Evolutionary conservation across 768 basidiomycete genomes (phyloP), one percentile per base, ranked within the genome.

Genomic region (Grammothele lineata): DNA sequence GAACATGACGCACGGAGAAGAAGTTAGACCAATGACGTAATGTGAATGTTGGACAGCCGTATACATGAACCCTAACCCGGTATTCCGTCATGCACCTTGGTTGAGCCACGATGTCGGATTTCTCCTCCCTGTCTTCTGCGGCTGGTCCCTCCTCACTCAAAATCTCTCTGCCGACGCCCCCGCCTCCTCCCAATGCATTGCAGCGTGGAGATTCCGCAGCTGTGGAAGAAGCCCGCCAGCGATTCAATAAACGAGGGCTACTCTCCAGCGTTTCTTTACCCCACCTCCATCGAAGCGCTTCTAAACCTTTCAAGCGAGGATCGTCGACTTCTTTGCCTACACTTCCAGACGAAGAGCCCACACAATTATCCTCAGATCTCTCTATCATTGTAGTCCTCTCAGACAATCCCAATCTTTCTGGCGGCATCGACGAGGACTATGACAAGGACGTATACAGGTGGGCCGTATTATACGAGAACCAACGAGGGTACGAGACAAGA

Each of bases 401-500:
- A 3, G 50, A 44, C 6, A 26, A 37, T 3, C 7, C 41, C 10
- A 33, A 8, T 14, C 12, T 24, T 25, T 32, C 37, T 10, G 37
- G 37, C 4, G 40, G 34, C 19, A 45, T 47, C 17, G 57, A 58
- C 27, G 57, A 59, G 30, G 50, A 57, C 35, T 50, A 49, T 17
- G 65, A 70, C 51, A 62, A 64, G 45, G 80, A 85, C 57, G 64
- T 73, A 11, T 91, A 85, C 60, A 74, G 76, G 62, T 92, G 88
- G 88, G 88, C 85, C 6, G 62, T 85, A 9, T 57, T 91, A 9
- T 88, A 87, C 51, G 88, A 92, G 66, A 89, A 91, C 59, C 88
- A 92, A 65, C 71, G 88, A 59, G 88, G 88, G 88, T 86, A 51
- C 37, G 27, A 40, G 25, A 51, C 22, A 17, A 30, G 23, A 6